phyloP scores from a whole-genome alignment of 345 rosid species.

The Salix viminalis region DNA sequence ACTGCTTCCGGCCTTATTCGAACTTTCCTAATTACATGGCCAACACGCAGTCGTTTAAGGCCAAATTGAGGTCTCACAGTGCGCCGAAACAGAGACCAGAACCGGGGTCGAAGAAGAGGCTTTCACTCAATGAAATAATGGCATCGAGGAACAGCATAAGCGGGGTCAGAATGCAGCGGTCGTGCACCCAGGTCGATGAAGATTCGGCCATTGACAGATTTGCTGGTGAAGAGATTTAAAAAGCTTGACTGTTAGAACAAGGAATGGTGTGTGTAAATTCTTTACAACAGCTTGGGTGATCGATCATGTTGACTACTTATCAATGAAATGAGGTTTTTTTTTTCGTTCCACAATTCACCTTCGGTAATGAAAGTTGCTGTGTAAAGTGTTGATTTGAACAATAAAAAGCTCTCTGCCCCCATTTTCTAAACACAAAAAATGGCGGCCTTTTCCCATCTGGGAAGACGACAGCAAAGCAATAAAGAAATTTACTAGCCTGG shows the following conservation, averaged over 20 bases:
- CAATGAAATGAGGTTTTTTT: background rate
- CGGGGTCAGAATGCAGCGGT: slow-evolving; percentile 55
- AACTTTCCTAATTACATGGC: slow-evolving; percentile 81
- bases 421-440: background rate
- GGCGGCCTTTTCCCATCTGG: background rate
- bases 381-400: background rate
- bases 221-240: background rate
- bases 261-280: background rate
- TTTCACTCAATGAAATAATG: slow-evolving; percentile 63
- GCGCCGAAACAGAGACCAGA: slow-evolving; percentile 94
- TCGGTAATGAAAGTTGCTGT: background rate
- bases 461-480: background rate
- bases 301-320: background rate
- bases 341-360: background rate
- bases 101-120: slow-evolving; percentile 37
- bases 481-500: background rate
- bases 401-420: background rate
- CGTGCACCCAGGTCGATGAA: slow-evolving; percentile 32
- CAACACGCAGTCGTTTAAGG: slow-evolving; percentile 68
- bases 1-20: slow-evolving; percentile 40
- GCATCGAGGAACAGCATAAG: slow-evolving; percentile 82
- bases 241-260: background rate
- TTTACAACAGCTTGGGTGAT: background rate
- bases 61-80: slow-evolving; percentile 74
- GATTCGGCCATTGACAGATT: background rate